Percentiles rank a stretch among this genome's conserved stretches.
Evolutionary conservation across 1,284 basidiomycete species (phyloP).

Genomic region (Cystobasidium pallidum): DNA sequence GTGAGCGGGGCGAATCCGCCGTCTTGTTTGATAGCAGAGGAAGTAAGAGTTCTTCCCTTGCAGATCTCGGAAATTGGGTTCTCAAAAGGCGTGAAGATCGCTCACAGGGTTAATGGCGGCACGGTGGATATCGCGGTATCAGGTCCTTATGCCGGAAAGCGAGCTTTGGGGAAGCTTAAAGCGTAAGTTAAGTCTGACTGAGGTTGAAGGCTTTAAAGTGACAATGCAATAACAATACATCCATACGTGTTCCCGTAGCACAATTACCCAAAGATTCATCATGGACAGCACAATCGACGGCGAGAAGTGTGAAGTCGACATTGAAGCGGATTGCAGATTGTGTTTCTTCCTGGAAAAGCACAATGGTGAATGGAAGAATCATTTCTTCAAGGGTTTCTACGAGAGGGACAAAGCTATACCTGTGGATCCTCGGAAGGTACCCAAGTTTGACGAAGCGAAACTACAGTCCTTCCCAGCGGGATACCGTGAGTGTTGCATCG

Average conservation of each 20-base stretch:
- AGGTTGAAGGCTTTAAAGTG: neutral
- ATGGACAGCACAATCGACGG: conserved; percentile 47
- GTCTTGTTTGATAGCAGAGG: no score
- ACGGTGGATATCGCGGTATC: conserved; percentile 53
- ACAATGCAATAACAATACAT: neutral
- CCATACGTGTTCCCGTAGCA: conserved; percentile 36
- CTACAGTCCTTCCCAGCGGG: conserved; percentile 52
- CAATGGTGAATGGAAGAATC: conserved; percentile 50
- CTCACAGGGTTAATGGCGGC: conserved; percentile 53
- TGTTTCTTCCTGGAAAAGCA: conserved; percentile 54
- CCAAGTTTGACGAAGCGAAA: conserved; percentile 52
- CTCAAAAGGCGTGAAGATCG: conserved; percentile 53
- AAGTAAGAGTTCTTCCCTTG: no score
- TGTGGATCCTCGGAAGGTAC: conserved; percentile 53
- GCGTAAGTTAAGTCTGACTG: conserved; percentile 43
- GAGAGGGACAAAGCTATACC: conserved; percentile 54
- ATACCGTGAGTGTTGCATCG: conserved; percentile 45
- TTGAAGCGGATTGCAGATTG: conserved; percentile 54
- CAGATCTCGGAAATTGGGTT: conserved; percentile 48
- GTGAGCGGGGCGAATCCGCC: conserved; percentile 33
- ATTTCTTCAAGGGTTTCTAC: conserved; percentile 53
- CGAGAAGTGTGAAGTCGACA: conserved; percentile 53
- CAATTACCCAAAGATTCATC: conserved; percentile 54
- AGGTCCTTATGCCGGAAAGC: conserved; percentile 42
- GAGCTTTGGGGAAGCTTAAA: conserved; percentile 54